These are phyloP conservation scores for Capsicum pubescens DNA, from an alignment of 257 asterid species.

Conservation along the genomic window DNA sequence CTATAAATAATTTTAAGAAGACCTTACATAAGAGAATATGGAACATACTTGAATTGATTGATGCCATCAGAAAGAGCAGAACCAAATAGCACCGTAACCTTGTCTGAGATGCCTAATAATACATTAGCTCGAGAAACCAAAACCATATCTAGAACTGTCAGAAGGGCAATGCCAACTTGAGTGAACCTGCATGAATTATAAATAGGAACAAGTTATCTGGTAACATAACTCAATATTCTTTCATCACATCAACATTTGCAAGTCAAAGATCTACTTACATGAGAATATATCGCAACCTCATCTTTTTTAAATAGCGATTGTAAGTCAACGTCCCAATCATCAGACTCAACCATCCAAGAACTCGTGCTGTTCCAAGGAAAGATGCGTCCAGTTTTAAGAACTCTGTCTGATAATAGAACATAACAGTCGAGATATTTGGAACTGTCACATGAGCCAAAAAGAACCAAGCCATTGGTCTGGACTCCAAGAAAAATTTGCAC, in stretches of 20 bases:
- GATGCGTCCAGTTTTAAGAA: conserved; percentile 78
- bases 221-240: background rate
- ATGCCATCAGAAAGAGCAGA: conserved; percentile 89
- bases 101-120: conserved; percentile 76
- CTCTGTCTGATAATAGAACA: conserved; percentile 98
- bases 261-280: conserved; percentile 56
- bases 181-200: conserved; percentile 62
- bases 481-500: conserved; percentile 40
- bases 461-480: conserved; percentile 98
- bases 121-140: conserved; percentile 70
- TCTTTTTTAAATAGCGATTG: conserved; percentile 78
- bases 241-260: background rate
- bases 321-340: conserved; percentile 84
- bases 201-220: conserved; percentile 1
- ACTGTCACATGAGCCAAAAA: conserved; percentile 86
- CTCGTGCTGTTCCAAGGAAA: conserved; percentile 91
- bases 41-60: conserved; percentile 91
- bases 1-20: background rate
- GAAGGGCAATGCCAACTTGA: conserved; percentile 69
- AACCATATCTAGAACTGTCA: conserved; percentile 64
- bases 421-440: conserved; percentile 81
- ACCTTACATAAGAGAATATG: background rate
- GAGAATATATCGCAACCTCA: conserved; percentile 77
- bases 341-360: conserved; percentile 90
- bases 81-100: conserved; percentile 74